A percentile compares a stretch with the other conserved stretches of the same genome.
Conservation (phyloP, 257 asterid genomes). For the Fraxinus anomala region DNA sequence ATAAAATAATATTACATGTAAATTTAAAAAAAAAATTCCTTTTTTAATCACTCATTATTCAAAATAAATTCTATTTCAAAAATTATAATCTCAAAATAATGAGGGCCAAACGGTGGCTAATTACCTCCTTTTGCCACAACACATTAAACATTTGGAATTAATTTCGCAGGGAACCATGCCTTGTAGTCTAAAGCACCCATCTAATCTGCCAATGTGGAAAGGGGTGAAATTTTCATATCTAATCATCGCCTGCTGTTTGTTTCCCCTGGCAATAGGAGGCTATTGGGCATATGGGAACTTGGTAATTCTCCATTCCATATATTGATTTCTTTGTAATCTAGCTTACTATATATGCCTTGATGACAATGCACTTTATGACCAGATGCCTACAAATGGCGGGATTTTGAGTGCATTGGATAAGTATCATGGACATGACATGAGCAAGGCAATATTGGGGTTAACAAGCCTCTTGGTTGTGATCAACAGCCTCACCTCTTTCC, state of each 20-base stretch:
- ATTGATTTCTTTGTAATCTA: neutral
- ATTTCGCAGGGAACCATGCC: conserved; percentile 84
- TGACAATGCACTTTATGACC: conserved; percentile 15
- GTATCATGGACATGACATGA: conserved; percentile 63
- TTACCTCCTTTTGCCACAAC: too few relatives aligned
- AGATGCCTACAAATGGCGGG: conserved; percentile 83
- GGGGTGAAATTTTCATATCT: conserved; percentile 68
- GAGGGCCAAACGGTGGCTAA: too few relatives aligned
- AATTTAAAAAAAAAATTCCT: too few relatives aligned
- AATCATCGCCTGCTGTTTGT: conserved; percentile 70
- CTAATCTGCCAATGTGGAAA: conserved; percentile 85
- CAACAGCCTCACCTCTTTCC: conserved; percentile 83
- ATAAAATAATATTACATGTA: too few relatives aligned
- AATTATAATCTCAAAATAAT: too few relatives aligned
- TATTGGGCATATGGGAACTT: conserved; percentile 85
- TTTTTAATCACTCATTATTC: too few relatives aligned
- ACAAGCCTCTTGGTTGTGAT: conserved; percentile 67
- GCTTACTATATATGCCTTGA: neutral
- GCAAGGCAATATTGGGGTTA: conserved; percentile 48
- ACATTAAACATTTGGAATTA: neutral
- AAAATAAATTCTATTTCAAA: too few relatives aligned
- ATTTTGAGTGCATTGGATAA: conserved; percentile 60
- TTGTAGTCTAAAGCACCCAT: conserved; percentile 61
- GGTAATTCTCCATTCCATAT: conserved; percentile 36
- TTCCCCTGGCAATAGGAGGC: conserved; percentile 83